These are phyloP conservation scores for Fusarium nisikadoi DNA, from an alignment of 2,329 filamentous ascomycete species.

Conservation along the genomic window DNA sequence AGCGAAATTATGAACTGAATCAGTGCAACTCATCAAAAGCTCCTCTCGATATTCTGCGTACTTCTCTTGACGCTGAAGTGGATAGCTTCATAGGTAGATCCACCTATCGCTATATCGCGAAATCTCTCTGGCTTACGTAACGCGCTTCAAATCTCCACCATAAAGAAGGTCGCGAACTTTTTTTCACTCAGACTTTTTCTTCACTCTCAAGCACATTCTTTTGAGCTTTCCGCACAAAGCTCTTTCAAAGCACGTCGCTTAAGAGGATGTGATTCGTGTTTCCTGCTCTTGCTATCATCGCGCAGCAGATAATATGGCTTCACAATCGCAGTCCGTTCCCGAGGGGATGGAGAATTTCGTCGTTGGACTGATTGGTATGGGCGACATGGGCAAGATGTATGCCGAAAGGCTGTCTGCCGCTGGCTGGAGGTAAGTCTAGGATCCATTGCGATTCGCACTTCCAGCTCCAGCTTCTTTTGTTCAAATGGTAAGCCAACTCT, in stretches of 20 bases:
- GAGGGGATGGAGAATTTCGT: slow-evolving; percentile 73
- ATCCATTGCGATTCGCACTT: slow-evolving; percentile 16
- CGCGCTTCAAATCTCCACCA: slow-evolving; percentile 28
- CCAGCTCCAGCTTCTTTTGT: slow-evolving; percentile 23
- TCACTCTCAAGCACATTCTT: slow-evolving; percentile 16
- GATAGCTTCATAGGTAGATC: slow-evolving; percentile 34
- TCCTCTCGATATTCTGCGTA: slow-evolving; percentile 9
- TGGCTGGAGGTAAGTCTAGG: slow-evolving; percentile 84
- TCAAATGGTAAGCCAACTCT: slow-evolving; percentile 38
- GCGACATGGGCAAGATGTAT: slow-evolving; percentile 99
- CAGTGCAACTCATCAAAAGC: neutral
- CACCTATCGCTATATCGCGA: slow-evolving; percentile 42
- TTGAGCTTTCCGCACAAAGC: slow-evolving; percentile 27
- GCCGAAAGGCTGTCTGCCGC: slow-evolving; percentile 86
- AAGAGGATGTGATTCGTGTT: slow-evolving; percentile 44
- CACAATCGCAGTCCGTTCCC: slow-evolving; percentile 46
- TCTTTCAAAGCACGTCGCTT: slow-evolving; percentile 26
- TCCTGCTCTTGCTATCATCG: slow-evolving; percentile 39
- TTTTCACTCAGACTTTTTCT: slow-evolving; percentile 31
- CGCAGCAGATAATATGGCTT: slow-evolving; percentile 47
- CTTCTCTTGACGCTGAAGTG: slow-evolving; percentile 24
- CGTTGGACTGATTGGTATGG: slow-evolving; percentile 97
- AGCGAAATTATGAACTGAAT: slow-evolving; percentile 11
- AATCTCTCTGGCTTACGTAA: slow-evolving; percentile 36
- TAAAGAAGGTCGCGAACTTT: slow-evolving; percentile 40